Evolutionary conservation across 805 yeast species (phyloP).

Genomic region (Vanderwaltozyma verrucispora): DNA sequence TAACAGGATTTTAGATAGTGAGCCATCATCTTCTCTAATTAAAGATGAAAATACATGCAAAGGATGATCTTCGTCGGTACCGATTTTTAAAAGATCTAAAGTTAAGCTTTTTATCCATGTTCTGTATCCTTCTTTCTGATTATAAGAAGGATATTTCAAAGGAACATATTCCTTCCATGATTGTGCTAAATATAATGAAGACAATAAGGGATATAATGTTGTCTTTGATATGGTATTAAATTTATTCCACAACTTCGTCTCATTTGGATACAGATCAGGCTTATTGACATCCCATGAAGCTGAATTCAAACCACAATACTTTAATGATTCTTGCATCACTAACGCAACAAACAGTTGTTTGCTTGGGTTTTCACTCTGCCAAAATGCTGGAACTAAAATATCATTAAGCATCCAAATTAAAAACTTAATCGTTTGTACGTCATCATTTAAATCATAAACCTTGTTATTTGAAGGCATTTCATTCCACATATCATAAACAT

Average conservation of each 20-base stretch:
- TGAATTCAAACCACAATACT: conserved; percentile 43
- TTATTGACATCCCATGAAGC: conserved; percentile 24
- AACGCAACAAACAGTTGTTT: conserved; percentile 76
- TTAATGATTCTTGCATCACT: conserved; percentile 79
- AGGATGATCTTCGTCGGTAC: conserved; percentile 31
- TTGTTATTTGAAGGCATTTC: conserved; percentile 30
- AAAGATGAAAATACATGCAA: conserved; percentile 55
- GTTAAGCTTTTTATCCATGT: conserved; percentile 68
- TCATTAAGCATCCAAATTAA: conserved; percentile 54
- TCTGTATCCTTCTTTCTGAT: conserved; percentile 42
- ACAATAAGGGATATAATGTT: conserved; percentile 62
- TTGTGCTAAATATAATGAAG: conserved; percentile 59
- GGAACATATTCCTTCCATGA: conserved; percentile 39
- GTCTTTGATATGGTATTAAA: conserved; percentile 59
- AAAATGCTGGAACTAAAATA: conserved; percentile 70
- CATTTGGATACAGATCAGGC: conserved; percentile 19
- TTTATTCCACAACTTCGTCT: conserved; percentile 43
- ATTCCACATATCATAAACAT: conserved; percentile 36
- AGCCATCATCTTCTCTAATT: conserved; percentile 55
- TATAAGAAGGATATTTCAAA: conserved; percentile 55
- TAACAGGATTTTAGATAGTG: conserved; percentile 57
- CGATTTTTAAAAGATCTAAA: conserved; percentile 45
- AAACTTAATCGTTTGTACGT: conserved; percentile 53
- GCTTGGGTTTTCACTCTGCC: conserved; percentile 83
- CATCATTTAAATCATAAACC: conserved; percentile 52